phyloP scores from a whole-genome alignment of 208 protist species.

The Novymonas esmeraldas region DNA sequence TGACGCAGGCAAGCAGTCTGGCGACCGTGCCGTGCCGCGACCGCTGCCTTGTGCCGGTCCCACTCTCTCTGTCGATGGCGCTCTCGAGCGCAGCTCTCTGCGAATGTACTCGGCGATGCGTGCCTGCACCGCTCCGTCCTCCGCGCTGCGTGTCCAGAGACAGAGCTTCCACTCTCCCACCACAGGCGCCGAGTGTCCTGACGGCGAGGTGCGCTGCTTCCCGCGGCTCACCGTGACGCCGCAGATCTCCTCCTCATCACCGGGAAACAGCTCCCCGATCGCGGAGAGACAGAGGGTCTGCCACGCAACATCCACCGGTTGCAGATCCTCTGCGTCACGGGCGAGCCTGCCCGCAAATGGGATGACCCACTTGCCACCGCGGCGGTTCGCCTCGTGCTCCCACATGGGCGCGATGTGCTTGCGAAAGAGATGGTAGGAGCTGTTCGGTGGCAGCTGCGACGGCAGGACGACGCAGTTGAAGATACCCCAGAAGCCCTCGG shows the following conservation, averaged over 20 bases:
- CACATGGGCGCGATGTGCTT: slow-evolving; percentile 91
- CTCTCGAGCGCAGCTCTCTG: slow-evolving; percentile 32
- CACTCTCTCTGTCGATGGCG: slow-evolving; percentile 7
- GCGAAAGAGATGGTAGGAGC: slow-evolving; percentile 89
- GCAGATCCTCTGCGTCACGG: slow-evolving; percentile 18
- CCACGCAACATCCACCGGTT: slow-evolving; percentile 79
- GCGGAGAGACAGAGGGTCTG: slow-evolving; percentile 70
- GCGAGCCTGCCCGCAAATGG: slow-evolving; percentile 41
- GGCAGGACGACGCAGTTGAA: slow-evolving; percentile 73
- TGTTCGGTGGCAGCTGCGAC: slow-evolving; percentile 70
- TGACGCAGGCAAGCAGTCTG: slow-evolving; percentile 5
- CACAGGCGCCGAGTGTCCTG: slow-evolving; percentile 8
- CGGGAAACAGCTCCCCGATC: slow-evolving; percentile 84
- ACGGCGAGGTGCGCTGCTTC: slow-evolving; percentile 31
- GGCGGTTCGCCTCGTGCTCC: slow-evolving; percentile 91
- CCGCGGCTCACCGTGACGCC: slow-evolving; percentile 71
- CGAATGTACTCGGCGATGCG: slow-evolving; percentile 66
- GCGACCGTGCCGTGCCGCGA: background rate
- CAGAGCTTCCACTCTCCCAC: slow-evolving; percentile 77
- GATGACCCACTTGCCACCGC: slow-evolving; percentile 87
- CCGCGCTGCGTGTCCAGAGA: slow-evolving; percentile 85
- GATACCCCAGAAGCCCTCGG: slow-evolving; percentile 88
- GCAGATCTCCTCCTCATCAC: slow-evolving; percentile 86
- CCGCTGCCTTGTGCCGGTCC: background rate
- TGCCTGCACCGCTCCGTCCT: slow-evolving; percentile 64